A percentile compares a stretch with the other conserved stretches of the same genome.
These are phyloP conservation scores for Poterioochromonas sp. DNA, from an alignment of 352 stramenopile species.

Conservation along the genomic window DNA sequence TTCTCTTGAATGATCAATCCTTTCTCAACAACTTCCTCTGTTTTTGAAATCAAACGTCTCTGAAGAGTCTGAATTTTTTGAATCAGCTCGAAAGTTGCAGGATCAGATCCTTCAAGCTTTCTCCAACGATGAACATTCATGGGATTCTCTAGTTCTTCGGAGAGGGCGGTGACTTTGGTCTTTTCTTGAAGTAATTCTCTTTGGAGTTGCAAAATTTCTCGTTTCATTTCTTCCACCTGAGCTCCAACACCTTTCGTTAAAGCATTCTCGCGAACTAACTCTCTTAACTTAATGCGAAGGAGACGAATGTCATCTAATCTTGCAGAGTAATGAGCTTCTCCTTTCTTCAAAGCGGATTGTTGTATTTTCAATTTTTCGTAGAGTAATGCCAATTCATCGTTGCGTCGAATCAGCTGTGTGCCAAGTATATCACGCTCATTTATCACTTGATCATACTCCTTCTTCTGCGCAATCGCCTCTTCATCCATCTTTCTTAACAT, in stretches of 20 bases:
- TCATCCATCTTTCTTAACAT: slow-evolving; percentile 86
- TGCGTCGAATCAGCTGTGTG: slow-evolving; percentile 87
- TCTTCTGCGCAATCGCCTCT: slow-evolving; percentile 77
- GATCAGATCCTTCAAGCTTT: slow-evolving; percentile 90
- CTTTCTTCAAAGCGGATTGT: slow-evolving; percentile 78
- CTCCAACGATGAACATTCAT: slow-evolving; percentile 95
- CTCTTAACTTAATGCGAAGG: slow-evolving; percentile 84
- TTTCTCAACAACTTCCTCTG: slow-evolving; percentile 82
- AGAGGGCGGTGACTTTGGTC: slow-evolving; percentile 88
- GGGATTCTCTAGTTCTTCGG: slow-evolving; percentile 87
- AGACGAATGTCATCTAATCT: slow-evolving; percentile 83
- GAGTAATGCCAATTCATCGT: slow-evolving; percentile 88
- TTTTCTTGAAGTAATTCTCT: slow-evolving; percentile 84
- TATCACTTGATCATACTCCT: slow-evolving; percentile 87
- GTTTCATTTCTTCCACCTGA: slow-evolving; percentile 41
- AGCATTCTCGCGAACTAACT: slow-evolving; percentile 77
- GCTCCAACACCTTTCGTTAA: slow-evolving; percentile 60
- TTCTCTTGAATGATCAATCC: slow-evolving; percentile 88
- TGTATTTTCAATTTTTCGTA: slow-evolving; percentile 97
- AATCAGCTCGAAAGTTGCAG: slow-evolving; percentile 84
- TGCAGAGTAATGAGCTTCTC: slow-evolving; percentile 74
- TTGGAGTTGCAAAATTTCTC: slow-evolving; percentile 63
- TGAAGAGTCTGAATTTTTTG: slow-evolving; percentile 92
- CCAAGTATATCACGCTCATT: slow-evolving; percentile 91
- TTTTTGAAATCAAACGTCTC: slow-evolving; percentile 85